A percentile compares a stretch with the other conserved stretches of the same genome.
Conservation (phyloP, 805 yeast species). For the Pichia deserticola region DNA sequence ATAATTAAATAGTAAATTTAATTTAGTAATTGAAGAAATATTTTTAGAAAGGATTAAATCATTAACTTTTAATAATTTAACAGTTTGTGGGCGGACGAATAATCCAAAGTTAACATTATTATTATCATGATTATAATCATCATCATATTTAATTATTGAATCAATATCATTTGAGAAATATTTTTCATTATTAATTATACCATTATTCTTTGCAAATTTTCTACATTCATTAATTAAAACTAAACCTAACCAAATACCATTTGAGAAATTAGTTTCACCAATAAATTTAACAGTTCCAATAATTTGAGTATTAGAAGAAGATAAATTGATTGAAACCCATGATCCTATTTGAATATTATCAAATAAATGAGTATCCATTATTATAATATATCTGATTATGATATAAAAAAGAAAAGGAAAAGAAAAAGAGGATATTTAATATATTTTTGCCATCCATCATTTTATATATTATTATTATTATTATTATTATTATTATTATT, state of each 20-base stretch:
- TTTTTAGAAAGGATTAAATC: slow-evolving; percentile 13
- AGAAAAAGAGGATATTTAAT: too few relatives aligned
- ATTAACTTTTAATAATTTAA: slow-evolving; percentile 11
- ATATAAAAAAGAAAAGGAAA: too few relatives aligned
- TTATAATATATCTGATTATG: neutral
- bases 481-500: too few relatives aligned
- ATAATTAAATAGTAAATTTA: neutral
- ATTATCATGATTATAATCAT: neutral
- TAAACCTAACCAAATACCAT: slow-evolving; percentile 51
- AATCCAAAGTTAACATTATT: slow-evolving; percentile 1
- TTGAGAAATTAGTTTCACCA: slow-evolving; percentile 52
- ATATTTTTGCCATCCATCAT: too few relatives aligned
- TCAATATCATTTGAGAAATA: slow-evolving; percentile 30
- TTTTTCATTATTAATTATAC: slow-evolving; percentile 35
- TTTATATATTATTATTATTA: too few relatives aligned
- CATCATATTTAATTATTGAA: too few relatives aligned
- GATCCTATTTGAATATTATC: slow-evolving; percentile 2
- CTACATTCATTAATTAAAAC: slow-evolving; percentile 28
- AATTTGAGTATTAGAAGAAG: slow-evolving; percentile 22
- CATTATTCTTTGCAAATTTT: slow-evolving; percentile 42
- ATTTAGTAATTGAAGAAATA: slow-evolving; percentile 1
- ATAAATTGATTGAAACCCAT: slow-evolving; percentile 30
- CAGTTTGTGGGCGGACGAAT: slow-evolving; percentile 4
- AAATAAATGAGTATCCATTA: neutral
- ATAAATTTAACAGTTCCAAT: slow-evolving; percentile 41